Evolutionary conservation across 2,329 filamentous ascomycete genomes (phyloP).

Genomic region (Zasmidium cellare): DNA sequence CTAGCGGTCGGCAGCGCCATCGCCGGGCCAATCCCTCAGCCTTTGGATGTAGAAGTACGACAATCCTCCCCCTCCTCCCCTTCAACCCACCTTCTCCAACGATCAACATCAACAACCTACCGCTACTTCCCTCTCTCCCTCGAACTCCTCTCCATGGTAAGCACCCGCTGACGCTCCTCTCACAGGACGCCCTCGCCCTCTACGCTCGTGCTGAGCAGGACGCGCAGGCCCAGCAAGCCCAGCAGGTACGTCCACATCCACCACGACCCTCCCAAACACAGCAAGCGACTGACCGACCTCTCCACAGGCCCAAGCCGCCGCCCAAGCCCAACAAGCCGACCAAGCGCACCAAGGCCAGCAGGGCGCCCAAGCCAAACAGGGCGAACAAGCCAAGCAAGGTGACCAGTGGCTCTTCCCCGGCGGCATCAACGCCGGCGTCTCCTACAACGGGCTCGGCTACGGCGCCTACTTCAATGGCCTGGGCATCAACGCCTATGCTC

Average conservation of each 20-base stretch:
- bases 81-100: neutral
- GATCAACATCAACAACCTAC: neutral
- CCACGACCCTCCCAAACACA: neutral
- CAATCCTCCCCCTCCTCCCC: neutral
- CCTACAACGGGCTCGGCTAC: too few species aligned
- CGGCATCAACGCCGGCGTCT: neutral
- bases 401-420: neutral
- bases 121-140: neutral
- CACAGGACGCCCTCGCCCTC: neutral
- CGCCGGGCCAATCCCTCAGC: neutral
- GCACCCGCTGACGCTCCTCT: neutral
- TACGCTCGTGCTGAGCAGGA: constrained; percentile 1
- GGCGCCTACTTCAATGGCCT: too few species aligned
- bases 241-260: neutral
- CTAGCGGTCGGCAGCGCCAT: neutral
- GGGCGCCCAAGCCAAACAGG: neutral
- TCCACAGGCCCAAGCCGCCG: neutral
- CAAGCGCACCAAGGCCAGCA: neutral
- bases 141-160: neutral
- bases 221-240: neutral
- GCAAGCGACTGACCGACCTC: neutral
- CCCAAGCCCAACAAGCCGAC: neutral
- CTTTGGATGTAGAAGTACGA: neutral
- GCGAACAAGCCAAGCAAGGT: neutral
- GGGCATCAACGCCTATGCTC: too few species aligned